Conservation (phyloP, 805 yeast species). For the Zygosaccharomyces lentus region DNA sequence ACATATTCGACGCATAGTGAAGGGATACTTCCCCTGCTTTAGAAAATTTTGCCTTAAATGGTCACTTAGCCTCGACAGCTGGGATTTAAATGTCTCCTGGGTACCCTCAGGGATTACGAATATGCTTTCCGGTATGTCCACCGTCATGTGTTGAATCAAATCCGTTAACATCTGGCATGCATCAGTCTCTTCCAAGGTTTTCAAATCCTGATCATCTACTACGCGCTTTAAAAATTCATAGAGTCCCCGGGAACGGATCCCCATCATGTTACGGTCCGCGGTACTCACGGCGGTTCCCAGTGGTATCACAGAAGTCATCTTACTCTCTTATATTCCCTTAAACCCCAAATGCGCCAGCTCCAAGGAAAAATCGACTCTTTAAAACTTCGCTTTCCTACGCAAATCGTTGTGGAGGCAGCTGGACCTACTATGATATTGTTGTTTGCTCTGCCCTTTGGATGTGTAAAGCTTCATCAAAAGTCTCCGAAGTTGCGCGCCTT, state of each 20-base stretch:
- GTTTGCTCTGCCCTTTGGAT: neutral
- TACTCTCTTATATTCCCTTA: neutral
- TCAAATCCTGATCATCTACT: slow-evolving; percentile 15
- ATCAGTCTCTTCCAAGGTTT: slow-evolving; percentile 10
- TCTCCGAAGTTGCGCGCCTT: slow-evolving; percentile 1
- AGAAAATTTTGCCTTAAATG: slow-evolving; percentile 20
- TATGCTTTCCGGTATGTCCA: slow-evolving; percentile 26
- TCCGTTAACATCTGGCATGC: slow-evolving; percentile 20
- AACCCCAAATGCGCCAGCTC: neutral
- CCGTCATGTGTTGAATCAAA: slow-evolving; percentile 22
- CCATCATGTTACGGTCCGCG: slow-evolving; percentile 25
- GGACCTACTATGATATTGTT: neutral
- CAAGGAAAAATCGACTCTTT: neutral
- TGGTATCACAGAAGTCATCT: slow-evolving; percentile 9
- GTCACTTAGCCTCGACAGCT: slow-evolving; percentile 13
- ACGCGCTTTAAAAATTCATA: slow-evolving; percentile 17
- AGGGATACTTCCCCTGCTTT: slow-evolving; percentile 36
- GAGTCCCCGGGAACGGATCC: slow-evolving; percentile 21
- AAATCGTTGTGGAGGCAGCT: neutral
- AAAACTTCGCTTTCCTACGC: neutral
- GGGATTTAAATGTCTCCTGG: slow-evolving; percentile 3
- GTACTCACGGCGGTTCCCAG: slow-evolving; percentile 10
- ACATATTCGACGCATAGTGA: slow-evolving; percentile 45
- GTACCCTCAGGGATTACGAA: slow-evolving; percentile 10
- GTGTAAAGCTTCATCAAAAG: neutral